Conservation (phyloP, 108 stramenopile genomes). For the Conticribra weissflogii region DNA sequence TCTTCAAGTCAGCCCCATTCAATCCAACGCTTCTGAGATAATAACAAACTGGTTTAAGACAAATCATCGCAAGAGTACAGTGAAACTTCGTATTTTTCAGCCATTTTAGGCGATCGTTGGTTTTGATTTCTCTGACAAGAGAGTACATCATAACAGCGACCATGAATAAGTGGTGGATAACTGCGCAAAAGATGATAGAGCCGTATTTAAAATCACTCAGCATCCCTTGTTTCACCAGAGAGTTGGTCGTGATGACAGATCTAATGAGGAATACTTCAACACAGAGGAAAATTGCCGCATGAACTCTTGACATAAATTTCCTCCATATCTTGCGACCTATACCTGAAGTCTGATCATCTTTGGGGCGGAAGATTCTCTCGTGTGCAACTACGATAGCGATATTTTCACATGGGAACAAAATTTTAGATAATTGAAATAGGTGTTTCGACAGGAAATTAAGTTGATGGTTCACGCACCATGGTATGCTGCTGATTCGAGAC, state of each 20-base stretch:
- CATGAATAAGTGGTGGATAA: conserved; percentile 13
- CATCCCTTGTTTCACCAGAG: not conserved
- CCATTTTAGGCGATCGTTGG: conserved; percentile 7
- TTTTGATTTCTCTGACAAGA: not conserved
- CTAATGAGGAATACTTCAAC: conserved; percentile 10
- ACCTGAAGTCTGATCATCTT: conserved; percentile 3
- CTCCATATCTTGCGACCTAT: conserved; percentile 9
- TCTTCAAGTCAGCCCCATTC: not conserved
- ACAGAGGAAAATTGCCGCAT: not conserved
- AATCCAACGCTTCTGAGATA: conserved; percentile 10
- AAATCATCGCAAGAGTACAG: not conserved
- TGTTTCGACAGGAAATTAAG: not conserved
- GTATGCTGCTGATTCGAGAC: not conserved
- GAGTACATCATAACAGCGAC: conserved; percentile 8
- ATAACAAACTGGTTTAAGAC: conserved; percentile 8
- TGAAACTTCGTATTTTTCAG: conserved; percentile 14
- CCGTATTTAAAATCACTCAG: not conserved
- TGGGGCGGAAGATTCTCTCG: not conserved
- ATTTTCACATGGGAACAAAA: not conserved
- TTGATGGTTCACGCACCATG: not conserved
- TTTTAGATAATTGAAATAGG: not conserved
- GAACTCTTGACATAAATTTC: not conserved
- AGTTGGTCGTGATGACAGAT: not conserved
- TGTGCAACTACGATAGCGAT: not conserved
- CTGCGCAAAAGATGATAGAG: not conserved